phyloP scores from a whole-genome alignment of 2,329 filamentous ascomycete species.

The Neonectria magnoliae region DNA sequence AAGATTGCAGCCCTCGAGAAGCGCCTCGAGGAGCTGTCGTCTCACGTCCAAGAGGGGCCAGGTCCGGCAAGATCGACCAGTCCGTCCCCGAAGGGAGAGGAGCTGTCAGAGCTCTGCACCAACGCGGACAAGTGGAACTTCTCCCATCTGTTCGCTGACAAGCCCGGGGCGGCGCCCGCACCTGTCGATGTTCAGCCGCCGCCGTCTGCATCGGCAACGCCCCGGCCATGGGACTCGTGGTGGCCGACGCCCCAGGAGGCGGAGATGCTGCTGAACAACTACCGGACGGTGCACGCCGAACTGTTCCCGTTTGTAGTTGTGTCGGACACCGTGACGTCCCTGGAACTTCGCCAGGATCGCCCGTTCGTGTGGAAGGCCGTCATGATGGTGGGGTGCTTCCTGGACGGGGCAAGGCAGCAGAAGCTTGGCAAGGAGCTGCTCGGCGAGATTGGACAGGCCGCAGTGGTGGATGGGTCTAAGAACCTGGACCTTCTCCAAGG shows the following conservation, averaged over 20 bases:
- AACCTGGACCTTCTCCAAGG: conserved; percentile 60
- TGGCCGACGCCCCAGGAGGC: conserved; percentile 57
- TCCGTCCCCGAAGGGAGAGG: conserved; percentile 18
- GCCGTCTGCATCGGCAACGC: conserved; percentile 22
- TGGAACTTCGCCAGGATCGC: conserved; percentile 49
- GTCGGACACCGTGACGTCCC: conserved; percentile 48
- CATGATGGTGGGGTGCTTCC: conserved; percentile 56
- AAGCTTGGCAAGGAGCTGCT: conserved; percentile 56
- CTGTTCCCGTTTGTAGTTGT: conserved; percentile 59
- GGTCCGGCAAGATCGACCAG: conserved; percentile 26
- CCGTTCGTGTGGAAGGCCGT: conserved; percentile 61
- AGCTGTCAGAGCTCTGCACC: conserved; percentile 14
- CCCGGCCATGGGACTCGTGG: conserved; percentile 43
- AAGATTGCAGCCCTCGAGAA: conserved; percentile 62
- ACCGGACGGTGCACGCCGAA: conserved; percentile 45
- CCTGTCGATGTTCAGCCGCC: conserved; percentile 21
- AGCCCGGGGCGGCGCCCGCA: neutral
- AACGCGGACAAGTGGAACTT: conserved; percentile 38
- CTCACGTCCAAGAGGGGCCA: conserved; percentile 50
- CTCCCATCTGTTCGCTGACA: conserved; percentile 49
- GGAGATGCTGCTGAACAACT: conserved; percentile 51
- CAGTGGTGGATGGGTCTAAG: conserved; percentile 53
- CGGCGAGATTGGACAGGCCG: conserved; percentile 53
- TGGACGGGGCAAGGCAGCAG: conserved; percentile 56
- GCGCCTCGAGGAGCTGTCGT: conserved; percentile 60